phyloP scores from a whole-genome alignment of 371 early-diverging fungal species.

The Blyttiomyces sp. region DNA sequence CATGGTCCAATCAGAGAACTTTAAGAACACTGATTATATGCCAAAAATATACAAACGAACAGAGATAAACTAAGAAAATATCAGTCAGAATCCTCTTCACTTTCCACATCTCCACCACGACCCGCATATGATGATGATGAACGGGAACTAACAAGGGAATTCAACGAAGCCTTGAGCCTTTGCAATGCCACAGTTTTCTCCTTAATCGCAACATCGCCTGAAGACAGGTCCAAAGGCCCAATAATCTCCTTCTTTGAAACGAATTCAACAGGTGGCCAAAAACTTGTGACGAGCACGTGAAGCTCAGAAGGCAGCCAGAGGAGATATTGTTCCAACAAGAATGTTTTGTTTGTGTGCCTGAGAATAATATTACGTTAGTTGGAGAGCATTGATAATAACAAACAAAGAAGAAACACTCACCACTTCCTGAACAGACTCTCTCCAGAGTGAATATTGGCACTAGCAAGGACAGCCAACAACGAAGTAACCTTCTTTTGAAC shows the following conservation, averaged over 20 bases:
- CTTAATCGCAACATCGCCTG: constrained; percentile 5
- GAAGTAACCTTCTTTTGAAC: constrained; percentile 33
- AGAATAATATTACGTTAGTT: neutral
- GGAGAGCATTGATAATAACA: too few species aligned
- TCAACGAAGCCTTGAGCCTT: neutral
- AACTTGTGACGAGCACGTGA: constrained; percentile 20
- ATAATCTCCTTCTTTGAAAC: neutral
- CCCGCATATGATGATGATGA: too few species aligned
- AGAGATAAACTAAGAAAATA: neutral
- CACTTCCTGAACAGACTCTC: constrained; percentile 28
- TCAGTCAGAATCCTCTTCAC: constrained; percentile 11
- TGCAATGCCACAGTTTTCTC: constrained; percentile 4
- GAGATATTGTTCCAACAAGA: constrained; percentile 31
- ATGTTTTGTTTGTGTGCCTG: constrained; percentile 21
- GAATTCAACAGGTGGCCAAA: constrained; percentile 42
- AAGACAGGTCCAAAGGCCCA: neutral
- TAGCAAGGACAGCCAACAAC: constrained; percentile 24
- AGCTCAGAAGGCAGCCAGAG: constrained; percentile 37
- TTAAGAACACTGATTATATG: too few species aligned
- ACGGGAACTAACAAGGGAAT: too few species aligned
- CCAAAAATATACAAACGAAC: too few species aligned
- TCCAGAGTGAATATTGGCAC: constrained; percentile 16
- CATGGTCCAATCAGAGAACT: too few species aligned
- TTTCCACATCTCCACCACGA: constrained; percentile 4
- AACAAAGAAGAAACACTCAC: constrained; percentile 20